A percentile compares a stretch with the other conserved stretches of the same genome.
phyloP scores from a whole-genome alignment of 2,329 filamentous ascomycete genomes.

The Trichoderma sp. region DNA sequence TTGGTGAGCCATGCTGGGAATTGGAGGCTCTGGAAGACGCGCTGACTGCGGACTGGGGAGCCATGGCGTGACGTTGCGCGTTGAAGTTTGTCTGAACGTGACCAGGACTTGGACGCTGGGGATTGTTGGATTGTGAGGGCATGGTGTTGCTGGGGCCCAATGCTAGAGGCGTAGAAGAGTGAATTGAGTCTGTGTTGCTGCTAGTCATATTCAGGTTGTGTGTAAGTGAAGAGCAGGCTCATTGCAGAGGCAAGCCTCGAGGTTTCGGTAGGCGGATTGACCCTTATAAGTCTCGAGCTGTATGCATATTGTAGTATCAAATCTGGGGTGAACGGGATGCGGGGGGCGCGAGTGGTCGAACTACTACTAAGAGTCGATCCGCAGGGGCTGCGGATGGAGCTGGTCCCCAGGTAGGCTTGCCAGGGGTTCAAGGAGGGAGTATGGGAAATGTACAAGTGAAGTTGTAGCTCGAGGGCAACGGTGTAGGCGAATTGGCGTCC shows the following conservation, averaged over 20 bases:
- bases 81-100: slow-evolving; percentile 51
- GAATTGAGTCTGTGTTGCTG: slow-evolving; percentile 30
- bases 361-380: slow-evolving; percentile 17
- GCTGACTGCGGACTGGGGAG: slow-evolving; percentile 57
- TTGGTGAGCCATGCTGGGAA: slow-evolving; percentile 57
- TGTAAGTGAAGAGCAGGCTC: slow-evolving; percentile 27
- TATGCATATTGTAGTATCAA: slow-evolving; percentile 38
- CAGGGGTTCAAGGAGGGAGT: slow-evolving; percentile 6
- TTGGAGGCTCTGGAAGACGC: slow-evolving; percentile 57
- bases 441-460: background rate
- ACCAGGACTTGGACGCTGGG: slow-evolving; percentile 47
- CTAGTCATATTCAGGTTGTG: slow-evolving; percentile 28
- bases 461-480: slow-evolving; percentile 11
- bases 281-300: slow-evolving; percentile 40
- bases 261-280: slow-evolving; percentile 38
- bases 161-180: slow-evolving; percentile 28
- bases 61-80: slow-evolving; percentile 40
- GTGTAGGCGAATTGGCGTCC: slow-evolving; percentile 7
- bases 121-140: slow-evolving; percentile 43
- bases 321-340: slow-evolving; percentile 29
- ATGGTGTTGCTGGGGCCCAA: slow-evolving; percentile 37
- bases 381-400: slow-evolving; percentile 12
- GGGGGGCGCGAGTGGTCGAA: slow-evolving; percentile 19
- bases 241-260: slow-evolving; percentile 30
- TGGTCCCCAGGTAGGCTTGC: slow-evolving; percentile 1